Base-by-base conservation (phyloP, 2,329 filamentous ascomycete species). In the Xylariales sp. region DNA sequence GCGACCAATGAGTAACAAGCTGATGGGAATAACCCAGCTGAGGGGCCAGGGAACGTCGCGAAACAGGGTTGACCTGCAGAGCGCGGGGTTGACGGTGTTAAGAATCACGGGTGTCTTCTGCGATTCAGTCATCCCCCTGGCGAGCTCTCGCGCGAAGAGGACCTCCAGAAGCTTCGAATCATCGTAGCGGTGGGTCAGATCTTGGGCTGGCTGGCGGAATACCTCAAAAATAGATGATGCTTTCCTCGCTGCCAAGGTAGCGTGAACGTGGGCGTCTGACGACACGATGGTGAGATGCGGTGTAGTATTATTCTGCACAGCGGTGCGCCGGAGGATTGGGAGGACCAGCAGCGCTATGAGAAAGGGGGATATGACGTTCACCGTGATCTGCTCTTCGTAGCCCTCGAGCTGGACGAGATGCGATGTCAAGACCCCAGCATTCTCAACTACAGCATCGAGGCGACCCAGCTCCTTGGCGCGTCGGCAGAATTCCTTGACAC, bases 361-460 rank as follows among this genome's bases (percentile, higher is more conserved):
- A 23, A 66, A 62, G 0, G 65, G 72, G 4, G 60, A 60, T 20
- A 74, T 52, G 15, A 71, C 63, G 45, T 74, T 74, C 31, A 72
- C 60, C 4, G 63, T 65, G 38, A 73, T 49, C 19, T 14, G 15
- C 19, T 36, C 19, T 29, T 40, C 38, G 33, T 40, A 40, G 32
- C 38, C 38, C 33, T 40, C 38, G n/a, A 27, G 4, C 14, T 20
- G 4, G n/a, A 20, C 13, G 33, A 16, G 27, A n/a, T 17, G 13
- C 14, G 5, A 6, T 8, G 21, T 18, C 5, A 14, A n/a, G 2
- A 40, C 6, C 8, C 23, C 31, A 14, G 38, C 38, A 29, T 40
- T 40, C 38, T 40, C 31, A 23, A 40, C 15, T 20, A 40, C 24
- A 12, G 16, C 15, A 19, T 40, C 38, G 13, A 40, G 31, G 8